Evolutionary conservation across 139 green algal genomes (phyloP).

Genomic region (Edaphochlamys debaryana): DNA sequence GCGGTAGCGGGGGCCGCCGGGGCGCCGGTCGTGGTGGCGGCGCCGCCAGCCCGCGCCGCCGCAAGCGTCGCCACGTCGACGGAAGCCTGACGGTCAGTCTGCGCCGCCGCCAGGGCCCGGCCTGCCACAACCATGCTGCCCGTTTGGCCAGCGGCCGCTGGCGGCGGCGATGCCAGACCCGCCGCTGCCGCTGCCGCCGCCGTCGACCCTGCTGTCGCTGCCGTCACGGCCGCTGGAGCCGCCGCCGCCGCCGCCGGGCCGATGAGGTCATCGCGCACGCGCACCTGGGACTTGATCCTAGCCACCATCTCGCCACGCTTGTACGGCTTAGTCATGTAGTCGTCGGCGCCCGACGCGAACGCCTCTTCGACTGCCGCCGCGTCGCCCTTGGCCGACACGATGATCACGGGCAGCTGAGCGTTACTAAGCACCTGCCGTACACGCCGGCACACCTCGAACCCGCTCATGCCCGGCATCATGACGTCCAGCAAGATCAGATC

Average conservation of each 20-base stretch:
- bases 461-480: slow-evolving; percentile 81
- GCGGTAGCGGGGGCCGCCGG: too few relatives aligned
- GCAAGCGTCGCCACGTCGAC: too few relatives aligned
- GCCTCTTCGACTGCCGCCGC: slow-evolving; percentile 43
- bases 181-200: not conserved
- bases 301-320: slow-evolving; percentile 68
- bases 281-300: slow-evolving; percentile 69
- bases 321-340: slow-evolving; percentile 82
- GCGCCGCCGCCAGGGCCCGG: too few relatives aligned
- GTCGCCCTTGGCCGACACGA: slow-evolving; percentile 55
- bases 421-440: slow-evolving; percentile 25
- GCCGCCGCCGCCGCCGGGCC: not conserved
- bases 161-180: not conserved
- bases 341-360: slow-evolving; percentile 59
- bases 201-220: not conserved
- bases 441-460: slow-evolving; percentile 62
- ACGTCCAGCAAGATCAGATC: slow-evolving; percentile 78
- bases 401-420: slow-evolving; percentile 61
- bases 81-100: too few relatives aligned
- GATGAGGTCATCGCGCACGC: slow-evolving; percentile 52
- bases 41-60: too few relatives aligned
- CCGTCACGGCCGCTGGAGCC: not conserved
- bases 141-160: too few relatives aligned
- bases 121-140: too few relatives aligned
- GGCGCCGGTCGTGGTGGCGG: too few relatives aligned